Evolutionary conservation across 805 yeast genomes (phyloP).

Genomic region (Diddensiella santjacobensis): DNA sequence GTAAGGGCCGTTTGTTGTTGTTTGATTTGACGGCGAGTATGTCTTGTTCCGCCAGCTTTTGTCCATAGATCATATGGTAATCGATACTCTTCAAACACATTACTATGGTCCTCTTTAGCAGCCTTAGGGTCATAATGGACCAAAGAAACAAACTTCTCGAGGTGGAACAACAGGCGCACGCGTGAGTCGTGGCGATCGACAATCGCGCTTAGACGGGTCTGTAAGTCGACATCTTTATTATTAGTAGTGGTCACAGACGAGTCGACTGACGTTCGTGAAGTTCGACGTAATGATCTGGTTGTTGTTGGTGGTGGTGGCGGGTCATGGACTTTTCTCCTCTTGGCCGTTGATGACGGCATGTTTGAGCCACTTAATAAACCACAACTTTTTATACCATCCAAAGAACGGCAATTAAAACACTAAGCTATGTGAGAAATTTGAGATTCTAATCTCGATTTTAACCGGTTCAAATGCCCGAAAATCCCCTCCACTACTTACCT

Average conservation of each 20-base stretch:
- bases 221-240: too few species aligned
- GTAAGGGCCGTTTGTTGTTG: slow-evolving; percentile 14
- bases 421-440: background rate
- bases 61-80: slow-evolving; percentile 40
- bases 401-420: background rate
- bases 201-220: slow-evolving; percentile 19
- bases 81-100: slow-evolving; percentile 32
- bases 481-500: background rate
- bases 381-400: background rate
- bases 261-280: too few species aligned
- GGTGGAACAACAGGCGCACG: slow-evolving; percentile 37
- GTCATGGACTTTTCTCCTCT: background rate
- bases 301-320: background rate
- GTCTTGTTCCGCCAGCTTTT: slow-evolving; percentile 30
- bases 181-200: slow-evolving; percentile 34
- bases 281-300: background rate
- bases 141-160: slow-evolving; percentile 38
- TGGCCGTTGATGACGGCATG: background rate
- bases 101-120: slow-evolving; percentile 33
- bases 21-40: slow-evolving; percentile 27
- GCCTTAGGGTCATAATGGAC: slow-evolving; percentile 36
- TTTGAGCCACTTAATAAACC: background rate
- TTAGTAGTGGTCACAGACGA: too few species aligned
- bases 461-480: background rate
- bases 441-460: slow-evolving; percentile 2